Evolutionary conservation across 495 filamentous ascomycete species (phyloP), one percentile per base, ranked within the genome.

Genomic region (Lasiosphaeria miniovina): DNA sequence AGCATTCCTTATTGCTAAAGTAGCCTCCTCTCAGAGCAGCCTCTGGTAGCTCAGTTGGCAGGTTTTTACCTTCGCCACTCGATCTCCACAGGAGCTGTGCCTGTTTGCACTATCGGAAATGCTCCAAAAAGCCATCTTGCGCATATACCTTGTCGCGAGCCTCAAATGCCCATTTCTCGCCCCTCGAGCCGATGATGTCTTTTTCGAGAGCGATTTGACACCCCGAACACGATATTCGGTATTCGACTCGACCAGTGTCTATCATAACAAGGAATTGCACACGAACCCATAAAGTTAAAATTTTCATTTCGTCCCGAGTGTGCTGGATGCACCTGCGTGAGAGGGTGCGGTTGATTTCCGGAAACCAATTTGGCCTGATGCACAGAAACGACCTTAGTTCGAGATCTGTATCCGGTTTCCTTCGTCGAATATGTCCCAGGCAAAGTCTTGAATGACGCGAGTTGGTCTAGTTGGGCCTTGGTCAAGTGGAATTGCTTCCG

Each of bases 71-170:
- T 66, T 71, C 63, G 35, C 56, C 70, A 62, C 71, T 75, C 52
- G 65, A 69, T 56, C 54, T 59, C 74, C 75, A 67, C 52, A 68
- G 62, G 53, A 70, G 55, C 68, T 78, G 73, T 62, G 73, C 73
- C 65, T 74, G 72, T 68, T 74, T 65, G 66, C 74, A 78, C 74
- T 73, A 75, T 58, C 66, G 65, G 66, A 77, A 76, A 64, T 77
- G 71, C 34, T 69, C 65, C 61, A 77, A 65, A 68, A 72, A 68
- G 41, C 36, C 48, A 55, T 61, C 58, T 64, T 52, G 59, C 11
- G 63, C 49, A 60, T 62, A 67, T 45, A 68, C 55, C 63, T 67
- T 73, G 58, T 72, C 64, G 59, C 70, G 64, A 69, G 64, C 67
- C 52, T 69, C 63, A 38, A 61, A 63, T 63, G 55, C 66, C 67